These are phyloP conservation scores for Tympanopsis confertula DNA, from an alignment of 2,329 filamentous ascomycete species.

Conservation along the genomic window DNA sequence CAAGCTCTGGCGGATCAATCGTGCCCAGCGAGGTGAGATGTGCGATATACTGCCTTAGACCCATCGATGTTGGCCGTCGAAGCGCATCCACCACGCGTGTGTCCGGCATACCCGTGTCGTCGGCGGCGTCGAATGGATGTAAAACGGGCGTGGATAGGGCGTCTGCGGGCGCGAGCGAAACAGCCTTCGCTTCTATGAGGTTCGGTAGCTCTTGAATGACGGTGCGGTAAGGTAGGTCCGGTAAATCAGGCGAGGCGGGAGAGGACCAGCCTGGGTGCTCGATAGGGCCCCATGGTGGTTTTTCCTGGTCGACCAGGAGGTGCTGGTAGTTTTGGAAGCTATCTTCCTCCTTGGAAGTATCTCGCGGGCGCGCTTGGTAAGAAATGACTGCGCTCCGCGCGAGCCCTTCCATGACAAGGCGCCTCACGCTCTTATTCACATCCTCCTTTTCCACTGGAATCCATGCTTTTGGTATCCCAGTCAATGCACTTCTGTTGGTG, in stretches of 20 bases:
- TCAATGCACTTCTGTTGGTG: conserved; percentile 45
- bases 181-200: conserved; percentile 53
- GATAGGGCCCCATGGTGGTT: conserved; percentile 46
- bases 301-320: conserved; percentile 21
- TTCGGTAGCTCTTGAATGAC: conserved; percentile 52
- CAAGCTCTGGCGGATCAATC: conserved; percentile 34
- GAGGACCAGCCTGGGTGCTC: conserved; percentile 53
- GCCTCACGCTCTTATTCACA: conserved; percentile 40
- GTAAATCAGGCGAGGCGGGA: conserved; percentile 39
- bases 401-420: conserved; percentile 43
- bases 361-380: conserved; percentile 44
- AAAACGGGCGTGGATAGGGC: conserved; percentile 19
- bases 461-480: conserved; percentile 50
- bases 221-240: conserved; percentile 43
- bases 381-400: conserved; percentile 45
- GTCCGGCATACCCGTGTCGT: conserved; percentile 27
- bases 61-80: conserved; percentile 41
- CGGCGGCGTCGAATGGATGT: conserved; percentile 9
- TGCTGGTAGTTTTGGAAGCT: conserved; percentile 12
- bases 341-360: conserved; percentile 28
- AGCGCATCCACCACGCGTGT: conserved; percentile 41
- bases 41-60: conserved; percentile 44
- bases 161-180: conserved; percentile 46
- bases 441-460: conserved; percentile 52
- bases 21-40: conserved; percentile 39